Conservation (phyloP, 495 filamentous ascomycete species). For the Penicillium lividum region DNA sequence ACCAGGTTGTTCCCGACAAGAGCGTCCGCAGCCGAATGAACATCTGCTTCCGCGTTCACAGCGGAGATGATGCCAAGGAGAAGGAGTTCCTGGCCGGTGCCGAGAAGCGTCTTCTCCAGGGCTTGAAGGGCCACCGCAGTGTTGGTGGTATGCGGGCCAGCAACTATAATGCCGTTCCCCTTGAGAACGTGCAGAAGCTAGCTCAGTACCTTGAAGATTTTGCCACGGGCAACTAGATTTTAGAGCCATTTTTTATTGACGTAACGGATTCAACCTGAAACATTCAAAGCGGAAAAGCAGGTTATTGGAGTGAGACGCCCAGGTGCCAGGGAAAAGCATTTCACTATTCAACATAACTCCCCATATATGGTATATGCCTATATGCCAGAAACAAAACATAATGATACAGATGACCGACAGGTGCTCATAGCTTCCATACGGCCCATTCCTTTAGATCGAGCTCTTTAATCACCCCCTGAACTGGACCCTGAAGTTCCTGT, state of each 20-base stretch:
- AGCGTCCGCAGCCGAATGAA: slow-evolving; percentile 82
- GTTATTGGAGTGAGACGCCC: slow-evolving; percentile 16
- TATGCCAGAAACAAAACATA: slow-evolving; percentile 14
- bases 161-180: slow-evolving; percentile 63
- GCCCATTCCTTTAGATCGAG: slow-evolving; percentile 56
- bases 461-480: slow-evolving; percentile 56
- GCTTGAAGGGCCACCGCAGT: slow-evolving; percentile 80
- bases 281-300: slow-evolving; percentile 11
- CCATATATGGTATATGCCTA: slow-evolving; percentile 22
- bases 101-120: slow-evolving; percentile 51
- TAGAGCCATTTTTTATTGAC: background rate
- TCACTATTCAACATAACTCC: slow-evolving; percentile 34
- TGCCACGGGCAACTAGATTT: slow-evolving; percentile 36
- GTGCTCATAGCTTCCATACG: slow-evolving; percentile 61
- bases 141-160: slow-evolving; percentile 60
- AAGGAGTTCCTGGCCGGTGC: slow-evolving; percentile 77
- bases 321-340: slow-evolving; percentile 16
- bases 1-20: slow-evolving; percentile 72
- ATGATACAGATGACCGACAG: slow-evolving; percentile 24
- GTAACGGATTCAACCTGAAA: slow-evolving; percentile 20
- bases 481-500: slow-evolving; percentile 67
- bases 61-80: slow-evolving; percentile 61
- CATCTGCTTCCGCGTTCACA: slow-evolving; percentile 76
- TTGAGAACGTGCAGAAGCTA: slow-evolving; percentile 61
- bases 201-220: slow-evolving; percentile 62